phyloP scores from a whole-genome alignment of 129 eudicot genomes.

The Escallonia herrerae region DNA sequence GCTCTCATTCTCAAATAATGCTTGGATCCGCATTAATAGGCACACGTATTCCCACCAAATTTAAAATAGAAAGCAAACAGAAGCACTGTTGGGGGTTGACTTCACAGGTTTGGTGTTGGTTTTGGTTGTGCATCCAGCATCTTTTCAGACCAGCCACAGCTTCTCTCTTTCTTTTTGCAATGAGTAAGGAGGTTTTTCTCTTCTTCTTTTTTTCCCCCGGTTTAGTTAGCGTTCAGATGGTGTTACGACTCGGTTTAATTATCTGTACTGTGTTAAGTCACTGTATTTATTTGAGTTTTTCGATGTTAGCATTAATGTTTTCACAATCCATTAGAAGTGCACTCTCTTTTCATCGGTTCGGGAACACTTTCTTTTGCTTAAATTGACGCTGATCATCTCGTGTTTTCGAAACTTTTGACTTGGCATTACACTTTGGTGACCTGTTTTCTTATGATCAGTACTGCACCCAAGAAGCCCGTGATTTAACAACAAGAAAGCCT shows the following conservation, averaged over 20 bases:
- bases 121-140: constrained; percentile 5
- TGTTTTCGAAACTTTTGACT: too few relatives aligned
- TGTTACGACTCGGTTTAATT: too few relatives aligned
- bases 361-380: too few relatives aligned
- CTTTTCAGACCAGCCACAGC: constrained; percentile 5
- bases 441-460: background rate
- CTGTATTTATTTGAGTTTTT: too few relatives aligned
- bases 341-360: too few relatives aligned
- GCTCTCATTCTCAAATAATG: constrained; percentile 53
- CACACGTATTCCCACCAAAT: constrained; percentile 32
- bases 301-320: too few relatives aligned
- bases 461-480: constrained; percentile 9
- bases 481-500: background rate
- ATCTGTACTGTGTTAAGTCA: too few relatives aligned
- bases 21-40: constrained; percentile 57
- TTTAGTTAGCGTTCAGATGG: too few relatives aligned
- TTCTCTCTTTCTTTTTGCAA: background rate
- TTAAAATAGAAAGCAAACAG: constrained; percentile 7
- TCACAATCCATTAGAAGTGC: too few relatives aligned
- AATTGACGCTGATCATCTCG: too few relatives aligned
- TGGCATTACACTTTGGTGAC: background rate
- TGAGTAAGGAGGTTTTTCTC: too few relatives aligned
- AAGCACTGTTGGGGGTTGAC: constrained; percentile 32
- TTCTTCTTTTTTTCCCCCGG: too few relatives aligned
- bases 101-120: constrained; percentile 24